Evolutionary conservation across 1,284 basidiomycete species (phyloP).

Genomic region (Amylostereum areolatum): DNA sequence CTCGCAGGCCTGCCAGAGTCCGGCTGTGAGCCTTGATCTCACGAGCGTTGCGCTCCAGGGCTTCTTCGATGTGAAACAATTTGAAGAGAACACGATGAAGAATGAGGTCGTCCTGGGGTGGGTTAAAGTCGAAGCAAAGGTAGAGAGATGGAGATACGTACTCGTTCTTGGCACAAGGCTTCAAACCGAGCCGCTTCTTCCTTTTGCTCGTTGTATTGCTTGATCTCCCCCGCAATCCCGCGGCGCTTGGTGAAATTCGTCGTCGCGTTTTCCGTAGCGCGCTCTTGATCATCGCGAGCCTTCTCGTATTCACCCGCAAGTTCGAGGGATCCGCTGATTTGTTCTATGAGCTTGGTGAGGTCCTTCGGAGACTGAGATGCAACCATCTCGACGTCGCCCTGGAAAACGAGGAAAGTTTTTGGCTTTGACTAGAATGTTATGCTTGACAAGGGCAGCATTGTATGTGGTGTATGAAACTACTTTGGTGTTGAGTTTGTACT

Average conservation of each 20-base stretch:
- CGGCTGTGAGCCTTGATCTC: conserved; percentile 72
- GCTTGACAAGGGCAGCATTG: conserved; percentile 77
- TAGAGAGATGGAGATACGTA: conserved; percentile 27
- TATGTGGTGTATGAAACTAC: conserved; percentile 81
- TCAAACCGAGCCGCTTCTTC: conserved; percentile 90
- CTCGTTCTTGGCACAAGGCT: conserved; percentile 65
- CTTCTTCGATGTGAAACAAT: conserved; percentile 84
- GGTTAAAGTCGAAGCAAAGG: not conserved
- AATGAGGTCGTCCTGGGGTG: conserved; percentile 67
- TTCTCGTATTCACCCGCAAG: conserved; percentile 86
- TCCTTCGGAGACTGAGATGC: conserved; percentile 93
- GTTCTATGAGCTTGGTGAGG: conserved; percentile 87
- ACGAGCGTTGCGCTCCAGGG: conserved; percentile 65
- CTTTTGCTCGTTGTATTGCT: conserved; percentile 97
- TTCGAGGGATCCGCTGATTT: conserved; percentile 92
- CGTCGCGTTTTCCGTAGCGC: conserved; percentile 89
- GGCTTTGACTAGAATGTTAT: conserved; percentile 98
- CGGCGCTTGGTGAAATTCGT: conserved; percentile 92
- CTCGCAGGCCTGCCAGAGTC: conserved; percentile 59
- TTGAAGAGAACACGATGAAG: conserved; percentile 85
- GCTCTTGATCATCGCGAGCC: conserved; percentile 82
- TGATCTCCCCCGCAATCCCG: conserved; percentile 92
- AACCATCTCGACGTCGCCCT: conserved; percentile 97
- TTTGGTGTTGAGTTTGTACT: conserved; percentile 81
- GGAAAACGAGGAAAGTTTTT: conserved; percentile 99